Evolutionary conservation across 2,329 filamentous ascomycete species (phyloP).

Genomic region (Talaromyces sp.): DNA sequence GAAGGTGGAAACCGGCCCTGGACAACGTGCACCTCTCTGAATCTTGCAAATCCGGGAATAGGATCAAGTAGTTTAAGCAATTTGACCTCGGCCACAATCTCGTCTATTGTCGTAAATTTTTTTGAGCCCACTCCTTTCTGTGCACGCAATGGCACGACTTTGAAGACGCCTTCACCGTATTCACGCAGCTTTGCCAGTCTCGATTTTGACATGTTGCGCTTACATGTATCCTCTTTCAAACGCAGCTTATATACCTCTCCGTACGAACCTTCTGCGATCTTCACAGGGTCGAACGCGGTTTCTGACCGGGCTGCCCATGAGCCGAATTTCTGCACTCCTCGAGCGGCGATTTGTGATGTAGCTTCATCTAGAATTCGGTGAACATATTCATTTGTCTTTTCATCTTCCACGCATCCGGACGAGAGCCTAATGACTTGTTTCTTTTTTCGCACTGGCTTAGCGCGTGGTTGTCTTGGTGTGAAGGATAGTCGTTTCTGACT

Average conservation of each 20-base stretch:
- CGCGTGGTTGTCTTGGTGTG: slow-evolving; percentile 17
- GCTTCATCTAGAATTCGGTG: slow-evolving; percentile 38
- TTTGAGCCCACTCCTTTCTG: slow-evolving; percentile 40
- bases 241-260: slow-evolving; percentile 62
- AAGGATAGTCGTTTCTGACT: slow-evolving; percentile 16
- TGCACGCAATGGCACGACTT: slow-evolving; percentile 47
- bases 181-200: slow-evolving; percentile 37
- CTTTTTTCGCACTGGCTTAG: slow-evolving; percentile 15
- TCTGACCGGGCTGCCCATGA: slow-evolving; percentile 40
- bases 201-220: slow-evolving; percentile 35
- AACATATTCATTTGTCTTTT: slow-evolving; percentile 35
- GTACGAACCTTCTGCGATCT: slow-evolving; percentile 65
- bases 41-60: slow-evolving; percentile 62
- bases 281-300: slow-evolving; percentile 48
- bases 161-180: slow-evolving; percentile 46
- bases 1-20: slow-evolving; percentile 53
- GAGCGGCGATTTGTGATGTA: slow-evolving; percentile 33
- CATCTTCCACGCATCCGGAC: slow-evolving; percentile 34
- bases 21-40: slow-evolving; percentile 57
- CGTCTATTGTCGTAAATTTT: slow-evolving; percentile 45
- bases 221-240: slow-evolving; percentile 36
- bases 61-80: slow-evolving; percentile 57
- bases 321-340: slow-evolving; percentile 38
- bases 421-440: slow-evolving; percentile 26
- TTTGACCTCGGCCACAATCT: slow-evolving; percentile 50